phyloP scores from a whole-genome alignment of 2,329 filamentous ascomycete genomes.

The Aspergillus bombycis region DNA sequence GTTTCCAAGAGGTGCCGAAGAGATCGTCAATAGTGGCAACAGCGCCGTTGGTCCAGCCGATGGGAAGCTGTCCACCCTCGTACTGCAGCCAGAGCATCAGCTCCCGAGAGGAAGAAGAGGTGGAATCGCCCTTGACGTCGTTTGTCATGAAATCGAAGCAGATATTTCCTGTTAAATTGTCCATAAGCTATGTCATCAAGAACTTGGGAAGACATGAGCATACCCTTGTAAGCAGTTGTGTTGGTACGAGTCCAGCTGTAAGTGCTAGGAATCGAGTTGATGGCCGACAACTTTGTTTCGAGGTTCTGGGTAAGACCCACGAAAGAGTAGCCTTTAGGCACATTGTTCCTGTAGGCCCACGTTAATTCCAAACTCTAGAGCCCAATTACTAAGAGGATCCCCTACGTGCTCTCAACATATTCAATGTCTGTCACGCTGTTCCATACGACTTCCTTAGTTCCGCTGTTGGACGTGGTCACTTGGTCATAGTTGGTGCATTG shows the following conservation, averaged over 20 bases:
- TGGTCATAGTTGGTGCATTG: slow-evolving; percentile 46
- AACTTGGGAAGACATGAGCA: background rate
- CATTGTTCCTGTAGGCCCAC: slow-evolving; percentile 33
- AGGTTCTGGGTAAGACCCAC: slow-evolving; percentile 49
- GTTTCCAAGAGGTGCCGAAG: slow-evolving; percentile 45
- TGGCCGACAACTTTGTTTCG: slow-evolving; percentile 43
- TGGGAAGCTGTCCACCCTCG: slow-evolving; percentile 50
- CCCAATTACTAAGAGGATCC: background rate
- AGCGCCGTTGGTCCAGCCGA: slow-evolving; percentile 42
- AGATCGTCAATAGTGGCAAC: slow-evolving; percentile 41
- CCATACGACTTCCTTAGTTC: slow-evolving; percentile 43
- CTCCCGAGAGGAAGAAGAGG: slow-evolving; percentile 43
- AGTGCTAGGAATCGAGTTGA: slow-evolving; percentile 43
- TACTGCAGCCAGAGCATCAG: slow-evolving; percentile 52
- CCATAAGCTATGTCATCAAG: background rate
- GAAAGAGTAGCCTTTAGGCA: slow-evolving; percentile 51
- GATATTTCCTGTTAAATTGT: slow-evolving; percentile 32
- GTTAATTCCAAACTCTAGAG: background rate
- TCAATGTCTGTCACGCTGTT: slow-evolving; percentile 45
- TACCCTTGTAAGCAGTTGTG: slow-evolving; percentile 46
- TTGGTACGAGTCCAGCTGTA: slow-evolving; percentile 48
- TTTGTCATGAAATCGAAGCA: slow-evolving; percentile 52
- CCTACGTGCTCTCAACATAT: slow-evolving; percentile 29
- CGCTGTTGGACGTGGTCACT: slow-evolving; percentile 31
- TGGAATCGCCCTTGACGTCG: slow-evolving; percentile 48